Evolutionary conservation across 2,329 filamentous ascomycete genomes (phyloP).

Genomic region (Scleromitrula shiraiana): DNA sequence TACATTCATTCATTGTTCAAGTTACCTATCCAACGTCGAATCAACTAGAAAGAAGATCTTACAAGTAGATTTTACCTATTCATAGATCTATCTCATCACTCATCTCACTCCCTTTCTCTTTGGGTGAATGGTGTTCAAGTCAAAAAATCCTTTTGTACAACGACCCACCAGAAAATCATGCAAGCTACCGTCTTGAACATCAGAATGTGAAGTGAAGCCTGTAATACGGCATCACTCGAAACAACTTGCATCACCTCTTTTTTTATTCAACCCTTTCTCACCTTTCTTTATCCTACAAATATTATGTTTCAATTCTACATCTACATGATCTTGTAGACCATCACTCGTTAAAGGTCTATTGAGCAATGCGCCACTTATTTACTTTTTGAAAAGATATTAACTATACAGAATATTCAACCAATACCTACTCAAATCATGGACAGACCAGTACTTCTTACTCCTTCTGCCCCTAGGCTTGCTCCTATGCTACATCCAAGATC

Average conservation of each 20-base stretch:
- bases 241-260: constrained; percentile 4
- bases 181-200: constrained; percentile 8
- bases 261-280: too few relatives aligned
- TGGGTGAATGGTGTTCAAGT: constrained; percentile 8
- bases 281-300: not conserved
- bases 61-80: too few relatives aligned
- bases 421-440: constrained; percentile 18
- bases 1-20: too few relatives aligned
- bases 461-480: constrained; percentile 17
- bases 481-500: constrained; percentile 16
- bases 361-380: constrained; percentile 16
- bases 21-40: too few relatives aligned
- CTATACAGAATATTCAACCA: constrained; percentile 9
- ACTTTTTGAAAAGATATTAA: constrained; percentile 14
- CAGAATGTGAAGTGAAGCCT: not conserved
- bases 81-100: too few relatives aligned
- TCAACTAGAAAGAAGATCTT: constrained; percentile 2
- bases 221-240: constrained; percentile 8
- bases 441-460: constrained; percentile 15
- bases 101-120: not conserved
- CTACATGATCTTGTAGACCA: constrained; percentile 1
- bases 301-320: constrained; percentile 3
- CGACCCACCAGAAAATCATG: constrained; percentile 9
- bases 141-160: constrained; percentile 3
- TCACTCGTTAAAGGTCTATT: constrained; percentile 9